Evolutionary conservation across 495 filamentous ascomycete genomes (phyloP).

Genomic region (Trichoderma gamsii): DNA sequence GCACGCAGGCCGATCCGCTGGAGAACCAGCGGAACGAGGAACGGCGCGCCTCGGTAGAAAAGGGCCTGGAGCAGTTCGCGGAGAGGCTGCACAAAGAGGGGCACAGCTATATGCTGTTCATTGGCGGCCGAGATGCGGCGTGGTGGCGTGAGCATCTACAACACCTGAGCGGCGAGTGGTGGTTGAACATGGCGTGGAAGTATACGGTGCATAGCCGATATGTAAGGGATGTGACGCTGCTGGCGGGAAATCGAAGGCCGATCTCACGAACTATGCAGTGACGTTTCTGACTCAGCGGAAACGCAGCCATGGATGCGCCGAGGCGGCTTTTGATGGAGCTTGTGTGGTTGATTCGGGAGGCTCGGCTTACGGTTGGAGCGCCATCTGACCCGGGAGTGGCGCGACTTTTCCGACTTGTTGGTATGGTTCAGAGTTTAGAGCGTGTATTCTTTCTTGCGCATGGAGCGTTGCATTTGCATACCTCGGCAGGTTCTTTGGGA

Average conservation of each 20-base stretch:
- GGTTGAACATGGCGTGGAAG: constrained; percentile 10
- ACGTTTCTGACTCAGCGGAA: not conserved
- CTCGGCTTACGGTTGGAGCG: not conserved
- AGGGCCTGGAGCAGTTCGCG: not conserved
- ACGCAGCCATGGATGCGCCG: not conserved
- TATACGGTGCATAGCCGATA: constrained; percentile 13
- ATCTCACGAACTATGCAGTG: not conserved
- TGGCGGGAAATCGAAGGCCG: not conserved
- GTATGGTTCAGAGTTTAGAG: too few species aligned
- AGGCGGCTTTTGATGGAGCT: not conserved
- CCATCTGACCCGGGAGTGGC: too few species aligned
- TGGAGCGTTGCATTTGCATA: too few species aligned
- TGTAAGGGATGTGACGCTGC: not conserved
- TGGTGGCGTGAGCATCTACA: constrained; percentile 9
- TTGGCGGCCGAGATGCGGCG: constrained; percentile 10
- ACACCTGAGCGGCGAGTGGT: constrained; percentile 10
- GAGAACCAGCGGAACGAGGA: constrained; percentile 12
- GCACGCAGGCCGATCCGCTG: constrained; percentile 8
- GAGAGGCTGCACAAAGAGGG: not conserved
- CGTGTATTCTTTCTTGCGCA: too few species aligned
- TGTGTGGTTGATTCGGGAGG: not conserved
- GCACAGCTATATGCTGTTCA: constrained; percentile 13
- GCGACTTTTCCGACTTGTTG: too few species aligned
- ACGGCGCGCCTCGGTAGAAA: not conserved
- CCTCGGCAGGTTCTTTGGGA: too few species aligned